A percentile compares a stretch with the other conserved stretches of the same genome.
phyloP scores from a whole-genome alignment of 371 early-diverging fungal species.

The Mucor ambiguus region DNA sequence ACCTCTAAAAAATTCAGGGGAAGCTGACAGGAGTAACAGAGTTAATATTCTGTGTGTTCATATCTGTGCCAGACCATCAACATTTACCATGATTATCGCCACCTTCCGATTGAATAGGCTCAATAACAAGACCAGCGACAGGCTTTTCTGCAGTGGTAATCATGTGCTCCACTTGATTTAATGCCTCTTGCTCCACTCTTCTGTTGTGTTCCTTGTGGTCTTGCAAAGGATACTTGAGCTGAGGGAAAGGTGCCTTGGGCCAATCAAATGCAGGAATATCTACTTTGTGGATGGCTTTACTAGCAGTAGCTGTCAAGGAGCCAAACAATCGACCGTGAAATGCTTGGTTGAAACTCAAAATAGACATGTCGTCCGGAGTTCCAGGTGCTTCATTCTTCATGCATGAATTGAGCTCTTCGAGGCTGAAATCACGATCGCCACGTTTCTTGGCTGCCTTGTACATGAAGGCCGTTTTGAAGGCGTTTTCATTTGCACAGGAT shows the following conservation, averaged over 20 bases:
- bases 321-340: slow-evolving; percentile 82
- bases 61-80: neutral
- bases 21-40: slow-evolving; percentile 39
- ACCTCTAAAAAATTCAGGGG: slow-evolving; percentile 65
- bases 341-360: slow-evolving; percentile 68
- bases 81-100: slow-evolving; percentile 68
- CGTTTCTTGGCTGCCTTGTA: slow-evolving; percentile 62
- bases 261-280: slow-evolving; percentile 78
- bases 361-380: slow-evolving; percentile 64
- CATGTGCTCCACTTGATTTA: slow-evolving; percentile 53
- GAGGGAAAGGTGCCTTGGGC: slow-evolving; percentile 68
- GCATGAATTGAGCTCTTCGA: slow-evolving; percentile 57
- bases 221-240: slow-evolving; percentile 63
- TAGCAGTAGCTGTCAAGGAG: slow-evolving; percentile 69
- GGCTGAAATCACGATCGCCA: slow-evolving; percentile 49
- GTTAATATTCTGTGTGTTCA: neutral
- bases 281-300: slow-evolving; percentile 74
- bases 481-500: slow-evolving; percentile 77
- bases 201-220: slow-evolving; percentile 57
- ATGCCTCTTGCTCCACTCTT: slow-evolving; percentile 57
- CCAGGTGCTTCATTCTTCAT: slow-evolving; percentile 77
- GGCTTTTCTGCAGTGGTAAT: slow-evolving; percentile 55
- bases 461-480: slow-evolving; percentile 82
- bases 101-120: slow-evolving; percentile 88
- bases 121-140: slow-evolving; percentile 77